Evolutionary conservation across 2,329 filamentous ascomycete species (phyloP).

Genomic region (Pseudocercospora musae): DNA sequence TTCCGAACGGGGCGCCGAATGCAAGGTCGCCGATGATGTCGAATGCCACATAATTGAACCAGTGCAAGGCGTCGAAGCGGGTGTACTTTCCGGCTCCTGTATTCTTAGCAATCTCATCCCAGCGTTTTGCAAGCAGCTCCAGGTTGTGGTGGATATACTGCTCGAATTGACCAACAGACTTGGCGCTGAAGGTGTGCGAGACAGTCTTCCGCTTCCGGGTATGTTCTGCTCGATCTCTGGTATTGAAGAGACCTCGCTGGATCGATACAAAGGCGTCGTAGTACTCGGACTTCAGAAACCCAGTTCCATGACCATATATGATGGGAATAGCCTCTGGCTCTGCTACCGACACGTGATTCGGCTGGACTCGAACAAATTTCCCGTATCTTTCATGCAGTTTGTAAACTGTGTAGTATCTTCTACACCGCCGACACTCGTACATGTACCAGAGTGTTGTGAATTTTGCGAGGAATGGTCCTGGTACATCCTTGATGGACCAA

Average conservation of each 20-base stretch:
- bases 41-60: constrained; percentile 79
- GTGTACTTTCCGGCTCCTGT: constrained; percentile 48
- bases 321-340: constrained; percentile 72
- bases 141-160: constrained; percentile 83
- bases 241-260: constrained; percentile 82
- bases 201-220: constrained; percentile 86
- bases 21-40: constrained; percentile 64
- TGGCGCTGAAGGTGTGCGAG: constrained; percentile 80
- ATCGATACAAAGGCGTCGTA: constrained; percentile 93
- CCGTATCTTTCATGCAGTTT: constrained; percentile 71
- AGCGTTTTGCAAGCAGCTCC: constrained; percentile 67
- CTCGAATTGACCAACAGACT: constrained; percentile 71
- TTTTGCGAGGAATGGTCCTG: constrained; percentile 60
- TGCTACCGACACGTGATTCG: constrained; percentile 77
- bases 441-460: constrained; percentile 83
- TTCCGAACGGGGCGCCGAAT: constrained; percentile 70
- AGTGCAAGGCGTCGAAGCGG: constrained; percentile 61
- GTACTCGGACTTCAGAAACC: constrained; percentile 62
- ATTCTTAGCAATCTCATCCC: constrained; percentile 61
- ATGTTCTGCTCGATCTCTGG: constrained; percentile 75
- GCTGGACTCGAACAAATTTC: constrained; percentile 77
- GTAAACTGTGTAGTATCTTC: constrained; percentile 58
- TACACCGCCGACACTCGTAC: constrained; percentile 59
- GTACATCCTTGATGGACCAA: constrained; percentile 53
- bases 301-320: constrained; percentile 66